Evolutionary conservation across 73 alveolate species (phyloP), one percentile per base, ranked within the genome.

Genomic region (Halteria grandinella): DNA sequence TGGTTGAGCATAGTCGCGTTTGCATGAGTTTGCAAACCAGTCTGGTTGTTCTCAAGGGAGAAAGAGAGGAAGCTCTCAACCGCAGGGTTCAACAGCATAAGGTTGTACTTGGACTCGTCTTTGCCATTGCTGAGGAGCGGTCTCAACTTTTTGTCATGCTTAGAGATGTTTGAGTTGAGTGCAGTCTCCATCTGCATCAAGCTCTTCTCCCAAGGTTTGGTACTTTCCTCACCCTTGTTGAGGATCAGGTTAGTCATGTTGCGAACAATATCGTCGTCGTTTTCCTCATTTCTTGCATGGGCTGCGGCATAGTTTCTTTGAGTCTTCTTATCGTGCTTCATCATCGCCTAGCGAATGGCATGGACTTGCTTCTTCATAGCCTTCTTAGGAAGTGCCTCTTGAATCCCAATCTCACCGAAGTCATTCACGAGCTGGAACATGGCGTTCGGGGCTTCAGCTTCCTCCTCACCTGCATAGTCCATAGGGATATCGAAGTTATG

Each of bases 321-420:
- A 8, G 54, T 57, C 33, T 57, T 57, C 74, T 57, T 57, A 39
- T 57, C 74, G 36, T 57, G 36, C 54, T 57, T 57, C 20, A 57
- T 3, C 33, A 57, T 23, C 74, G 31, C 25, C 31, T 57, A 12
- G 14, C 54, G 12, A n/a, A 57, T 12, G 36, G n/a, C 31, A 31
- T 57, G 23, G 6, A 53, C 69, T 53, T 53, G 69, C 29, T 23
- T 53, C 24, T 53, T 53, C 50, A 11, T 10, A 11, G 50, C 50
- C 15, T 39, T 39, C 50, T 39, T 39, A n/a, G n/a, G n/a, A n/a
- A n/a, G n/a, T n/a, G n/a, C n/a, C n/a, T n/a, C n/a, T 39, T 39
- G 50, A 39, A 39, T 39, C 10, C 17, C 17, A 39, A 39, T 39
- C 50, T 39, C 15, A 39, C 15, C 50, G 10, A 14, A 14, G 10